Conservation (phyloP, 257 asterid species). For the Ilex asprella region DNA sequence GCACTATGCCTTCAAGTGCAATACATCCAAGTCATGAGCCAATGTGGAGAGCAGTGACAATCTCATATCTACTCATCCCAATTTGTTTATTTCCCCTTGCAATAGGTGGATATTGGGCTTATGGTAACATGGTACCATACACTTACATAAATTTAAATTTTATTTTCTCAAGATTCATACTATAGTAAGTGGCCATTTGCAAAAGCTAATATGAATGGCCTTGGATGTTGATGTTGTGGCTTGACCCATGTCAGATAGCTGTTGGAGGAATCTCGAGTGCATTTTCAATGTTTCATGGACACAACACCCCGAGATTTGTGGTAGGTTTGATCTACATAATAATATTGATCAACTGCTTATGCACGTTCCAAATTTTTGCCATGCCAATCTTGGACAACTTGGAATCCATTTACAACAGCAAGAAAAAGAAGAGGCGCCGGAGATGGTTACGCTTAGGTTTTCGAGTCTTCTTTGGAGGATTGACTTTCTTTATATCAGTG, state of each 20-base stretch:
- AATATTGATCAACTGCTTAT: conserved; percentile 31
- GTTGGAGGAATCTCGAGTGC: conserved; percentile 32
- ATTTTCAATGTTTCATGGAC: conserved; percentile 18
- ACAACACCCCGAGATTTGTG: conserved; percentile 30
- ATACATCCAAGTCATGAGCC: conserved; percentile 23
- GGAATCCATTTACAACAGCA: conserved; percentile 36
- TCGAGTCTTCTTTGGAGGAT: conserved; percentile 47
- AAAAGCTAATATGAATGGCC: neutral
- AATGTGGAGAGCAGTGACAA: conserved; percentile 63
- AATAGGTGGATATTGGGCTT: conserved; percentile 59
- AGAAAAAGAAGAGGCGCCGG: conserved; percentile 43
- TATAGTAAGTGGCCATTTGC: neutral
- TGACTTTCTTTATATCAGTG: conserved; percentile 43
- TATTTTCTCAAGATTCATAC: neutral
- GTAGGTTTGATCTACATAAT: conserved; percentile 28
- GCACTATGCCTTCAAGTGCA: conserved; percentile 45
- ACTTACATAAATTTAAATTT: neutral
- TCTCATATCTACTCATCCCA: conserved; percentile 34
- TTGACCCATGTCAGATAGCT: neutral
- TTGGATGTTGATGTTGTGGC: neutral
- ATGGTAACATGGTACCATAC: conserved; percentile 36
- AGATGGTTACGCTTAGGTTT: conserved; percentile 42
- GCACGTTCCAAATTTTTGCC: conserved; percentile 65
- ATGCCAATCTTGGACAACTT: conserved; percentile 67
- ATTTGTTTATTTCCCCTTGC: conserved; percentile 50